Percentiles rank a stretch among this genome's conserved stretches.
Evolutionary conservation across 2,329 filamentous ascomycete genomes (phyloP).

Genomic region (Penicillium paneum): DNA sequence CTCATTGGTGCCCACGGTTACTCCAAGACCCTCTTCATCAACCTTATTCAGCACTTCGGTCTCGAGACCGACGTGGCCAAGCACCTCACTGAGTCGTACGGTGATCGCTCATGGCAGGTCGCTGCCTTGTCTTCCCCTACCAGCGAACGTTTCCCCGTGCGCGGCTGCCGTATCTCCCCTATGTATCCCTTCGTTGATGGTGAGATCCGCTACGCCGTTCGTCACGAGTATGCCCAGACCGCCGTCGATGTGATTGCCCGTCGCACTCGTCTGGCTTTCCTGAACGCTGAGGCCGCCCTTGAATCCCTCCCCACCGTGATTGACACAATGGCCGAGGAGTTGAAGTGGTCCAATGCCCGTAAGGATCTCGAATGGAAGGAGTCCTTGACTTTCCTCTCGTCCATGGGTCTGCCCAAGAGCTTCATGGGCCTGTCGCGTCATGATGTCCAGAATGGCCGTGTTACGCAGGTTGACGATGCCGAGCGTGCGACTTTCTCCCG

Average conservation of each 20-base stretch:
- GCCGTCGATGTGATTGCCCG: slow-evolving; percentile 84
- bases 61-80: slow-evolving; percentile 89
- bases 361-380: slow-evolving; percentile 81
- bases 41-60: slow-evolving; percentile 88
- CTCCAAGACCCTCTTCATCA: slow-evolving; percentile 90
- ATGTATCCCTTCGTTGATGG: slow-evolving; percentile 91
- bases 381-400: slow-evolving; percentile 55
- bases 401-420: slow-evolving; percentile 60
- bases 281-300: slow-evolving; percentile 86
- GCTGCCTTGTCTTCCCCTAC: slow-evolving; percentile 76
- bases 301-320: slow-evolving; percentile 82
- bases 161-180: slow-evolving; percentile 72
- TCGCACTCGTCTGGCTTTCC: slow-evolving; percentile 78
- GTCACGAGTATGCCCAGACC: slow-evolving; percentile 88
- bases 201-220: slow-evolving; percentile 82
- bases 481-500: slow-evolving; percentile 43
- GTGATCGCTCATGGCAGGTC: slow-evolving; percentile 88
- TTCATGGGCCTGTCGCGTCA: slow-evolving; percentile 55
- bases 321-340: slow-evolving; percentile 82
- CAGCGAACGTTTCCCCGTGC: slow-evolving; percentile 73
- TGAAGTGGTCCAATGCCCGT: slow-evolving; percentile 70
- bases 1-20: slow-evolving; percentile 82
- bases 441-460: slow-evolving; percentile 58
- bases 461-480: slow-evolving; percentile 43
- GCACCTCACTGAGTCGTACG: slow-evolving; percentile 82